Evolutionary conservation across 805 yeast genomes (phyloP), one percentile per base, ranked within the genome.

Genomic region (Saccharomycopsis javanensis): DNA sequence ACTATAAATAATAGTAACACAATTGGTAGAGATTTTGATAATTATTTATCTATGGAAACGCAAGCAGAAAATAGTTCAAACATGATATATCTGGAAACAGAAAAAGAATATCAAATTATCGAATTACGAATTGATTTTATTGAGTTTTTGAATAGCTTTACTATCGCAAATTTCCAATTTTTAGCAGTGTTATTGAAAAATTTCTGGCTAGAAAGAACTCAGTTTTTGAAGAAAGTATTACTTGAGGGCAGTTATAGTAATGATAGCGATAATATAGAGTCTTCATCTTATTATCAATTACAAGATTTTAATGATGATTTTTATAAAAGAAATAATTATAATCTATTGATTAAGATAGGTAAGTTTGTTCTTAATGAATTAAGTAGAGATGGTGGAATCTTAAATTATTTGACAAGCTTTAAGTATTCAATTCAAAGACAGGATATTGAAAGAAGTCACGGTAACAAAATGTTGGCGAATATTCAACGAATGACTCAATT

Each of bases 171-270:
- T 46, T 57, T 57, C 18, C 62, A 57, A 46, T 37, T 57, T 8
- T 31, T 53, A 15, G 15, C 38, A 3, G 53, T 60, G 7, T n/a
- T 60, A 13, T 50, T 60, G 23, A 48, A 56, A 15, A 60, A 55
- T 45, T 60, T 55, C 34, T 60, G 62, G 62, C 11, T 25, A 2
- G 60, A 60, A 37, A 35, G 62, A 45, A 38, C 28, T 42, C 57
- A 34, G 10, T 53, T 20, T 15, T 38, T 53, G 33, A 20, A 18
- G 4, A 55, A 33, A 37, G 15, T 42, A 23, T 20, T 42, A 15
- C 48, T 42, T 42, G 48, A 42, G 13, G 48, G 48, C 4, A 42
- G 25, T 25, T 42, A 42, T 13, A 42, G n/a, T 11, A 54, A 45
- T 27, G 57, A 55, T 25, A 35, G 53, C 20, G 46, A 50, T 10